Base-by-base conservation (phyloP, 305 asterid genomes). In the Lippia alba region DNA sequence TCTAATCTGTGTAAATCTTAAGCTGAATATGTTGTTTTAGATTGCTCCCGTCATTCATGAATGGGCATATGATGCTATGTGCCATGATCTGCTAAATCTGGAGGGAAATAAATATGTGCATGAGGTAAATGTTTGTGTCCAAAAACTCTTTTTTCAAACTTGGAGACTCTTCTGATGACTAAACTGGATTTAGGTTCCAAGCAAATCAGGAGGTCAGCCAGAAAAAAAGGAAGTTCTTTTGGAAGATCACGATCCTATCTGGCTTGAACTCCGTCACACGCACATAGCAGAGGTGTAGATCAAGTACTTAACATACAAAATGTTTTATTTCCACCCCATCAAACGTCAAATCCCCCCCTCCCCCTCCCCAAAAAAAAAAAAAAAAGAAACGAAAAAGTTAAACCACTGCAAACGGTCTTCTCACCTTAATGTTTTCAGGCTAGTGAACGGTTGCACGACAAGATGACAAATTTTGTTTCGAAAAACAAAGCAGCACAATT, bases 41-140 rank as follows among this genome's bases (percentile, higher is more conserved):
- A 77, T 93, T 71, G 96, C 98, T 83, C 98, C 97, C 45, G 82
- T 93, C 74, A 93, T 93, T 74, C 98, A 93, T 79, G 98, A 93
- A 75, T 93, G 98, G 98, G 89, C 97, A 30, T 93, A 93, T 79
- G 98, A 93, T 83, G 96, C 96, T 60, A 87, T 92, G 97, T 87
- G 94, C 60, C 97, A 93, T 81, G 98, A 93, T 83, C 87, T 91
- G 70, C 95, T 93, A 69, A 90, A 85, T 61, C 77, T 93, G 90
- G 92, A 89, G 6, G 98, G 98, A 66, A 93, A 85, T 74, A 93
- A 84, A 85, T 91, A 91, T 73, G 79, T 75, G 56, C 81, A 84
- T 12, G 97, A 93, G 98, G 98, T 93, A 87, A 45, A 6, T 51
- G 55, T 63, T 56, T 69, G 56, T 63, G 45, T 73, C 63, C 62